A percentile compares a stretch with the other conserved stretches of the same genome.
phyloP scores from a whole-genome alignment of 139 green algal species.

The Chlorella ohadii region DNA sequence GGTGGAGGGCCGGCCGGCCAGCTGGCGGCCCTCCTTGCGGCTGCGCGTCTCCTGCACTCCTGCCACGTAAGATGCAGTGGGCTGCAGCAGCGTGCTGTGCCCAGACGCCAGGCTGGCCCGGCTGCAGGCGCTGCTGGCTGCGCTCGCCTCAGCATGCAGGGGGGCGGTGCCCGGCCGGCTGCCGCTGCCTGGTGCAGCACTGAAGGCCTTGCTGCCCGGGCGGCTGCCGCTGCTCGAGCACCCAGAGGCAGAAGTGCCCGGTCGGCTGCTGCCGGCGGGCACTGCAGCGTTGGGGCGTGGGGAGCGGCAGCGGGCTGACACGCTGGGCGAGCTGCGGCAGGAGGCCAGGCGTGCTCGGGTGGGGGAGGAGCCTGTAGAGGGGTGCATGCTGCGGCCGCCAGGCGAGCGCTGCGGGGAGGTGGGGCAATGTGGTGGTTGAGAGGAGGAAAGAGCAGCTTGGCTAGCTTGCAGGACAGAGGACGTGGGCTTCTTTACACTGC shows the following conservation, averaged over 20 bases:
- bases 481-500: too few relatives aligned
- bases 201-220: background rate
- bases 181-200: background rate
- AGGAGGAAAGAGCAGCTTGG: too few relatives aligned
- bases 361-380: background rate
- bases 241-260: too few relatives aligned
- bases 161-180: background rate
- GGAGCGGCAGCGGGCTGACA: background rate
- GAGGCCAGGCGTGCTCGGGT: background rate
- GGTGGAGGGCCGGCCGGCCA: background rate
- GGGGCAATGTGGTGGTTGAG: too few relatives aligned
- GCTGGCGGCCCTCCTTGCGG: background rate
- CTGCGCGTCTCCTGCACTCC: background rate
- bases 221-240: background rate
- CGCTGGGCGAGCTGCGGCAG: background rate
- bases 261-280: too few relatives aligned
- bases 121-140: background rate
- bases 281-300: too few relatives aligned
- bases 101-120: background rate
- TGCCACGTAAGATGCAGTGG: background rate
- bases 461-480: too few relatives aligned
- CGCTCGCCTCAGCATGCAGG: background rate
- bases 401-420: background rate
- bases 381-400: background rate
- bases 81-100: background rate